Base-by-base conservation (phyloP, 331 rosid genomes). In the Arachis monticola region DNA sequence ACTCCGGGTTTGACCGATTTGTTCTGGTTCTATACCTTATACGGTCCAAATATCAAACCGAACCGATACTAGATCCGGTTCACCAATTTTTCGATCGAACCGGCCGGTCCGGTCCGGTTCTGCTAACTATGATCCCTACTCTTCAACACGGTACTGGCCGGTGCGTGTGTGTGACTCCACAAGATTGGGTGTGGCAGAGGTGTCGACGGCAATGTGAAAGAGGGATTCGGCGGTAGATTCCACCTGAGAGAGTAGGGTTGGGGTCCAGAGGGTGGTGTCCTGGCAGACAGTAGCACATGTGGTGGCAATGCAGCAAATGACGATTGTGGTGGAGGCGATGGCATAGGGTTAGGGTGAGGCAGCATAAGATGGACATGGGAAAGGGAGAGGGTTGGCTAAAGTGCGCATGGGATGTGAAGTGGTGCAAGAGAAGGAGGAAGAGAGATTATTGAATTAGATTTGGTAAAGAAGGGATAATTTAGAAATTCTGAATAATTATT, bases 321-420 rank as follows among this genome's bases (percentile, higher is more conserved):
- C 52, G 85, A 27, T 51, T 74, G 62, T 10, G 62, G 47, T 38
- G 52, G 52, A 11, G 55, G 73, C 72, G 75, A 13, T 2, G 12
- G 73, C 75, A 73, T 7, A 70, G 82, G 58, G 60, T 79, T 46
- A 84, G 77, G 74, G 61, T 76, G 85, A 72, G 61, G 72, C 87
- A 86, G 87, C 96, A 93, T 73, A 90, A 73, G 89, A 87, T 79
- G 86, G 91, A 87, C 97, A 92, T 90, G 88, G 97, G 83, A 82
- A 68, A 80, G 72, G 60, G 77, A 83, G 78, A 12, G 0, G 85
- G 30, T 27, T 27, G 85, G 83, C 87, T 68, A 81, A 70, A 14
- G 91, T 76, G 87, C 80, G 86, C 97, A 89, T 90, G 90, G 80
- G 85, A 27, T 27, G 30, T 27, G 30, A 27, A 27, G 30, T 27